Conservation (phyloP, 2,329 filamentous ascomycete species). For the Elsinoe necatrix region DNA sequence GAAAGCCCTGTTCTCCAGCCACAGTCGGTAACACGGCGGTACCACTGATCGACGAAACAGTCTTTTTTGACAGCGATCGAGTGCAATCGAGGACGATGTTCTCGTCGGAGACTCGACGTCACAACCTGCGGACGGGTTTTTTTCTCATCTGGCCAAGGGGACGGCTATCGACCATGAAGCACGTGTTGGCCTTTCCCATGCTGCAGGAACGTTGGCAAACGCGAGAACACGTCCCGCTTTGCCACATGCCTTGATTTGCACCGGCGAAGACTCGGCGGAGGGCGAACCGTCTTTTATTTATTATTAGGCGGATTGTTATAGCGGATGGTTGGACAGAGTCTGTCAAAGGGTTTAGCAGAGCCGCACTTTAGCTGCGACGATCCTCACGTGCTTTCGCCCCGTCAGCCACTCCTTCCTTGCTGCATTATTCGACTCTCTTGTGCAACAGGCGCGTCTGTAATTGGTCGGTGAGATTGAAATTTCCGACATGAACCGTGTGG, state of each 20-base stretch:
- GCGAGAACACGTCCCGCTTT: too few species aligned
- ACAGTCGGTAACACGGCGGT: background rate
- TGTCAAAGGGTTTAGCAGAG: background rate
- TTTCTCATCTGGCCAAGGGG: background rate
- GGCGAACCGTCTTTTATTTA: too few species aligned
- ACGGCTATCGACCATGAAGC: background rate
- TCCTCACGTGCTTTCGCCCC: background rate
- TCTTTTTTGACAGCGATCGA: background rate
- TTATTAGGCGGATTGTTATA: too few species aligned
- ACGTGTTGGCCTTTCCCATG: too few species aligned
- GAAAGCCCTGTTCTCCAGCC: background rate
- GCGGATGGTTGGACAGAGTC: too few species aligned
- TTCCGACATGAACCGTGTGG: background rate
- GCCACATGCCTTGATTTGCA: background rate
- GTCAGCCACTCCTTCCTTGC: background rate
- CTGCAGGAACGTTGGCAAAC: background rate
- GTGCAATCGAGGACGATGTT: background rate
- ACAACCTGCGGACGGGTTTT: background rate
- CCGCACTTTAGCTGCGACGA: background rate
- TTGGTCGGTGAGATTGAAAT: too few species aligned
- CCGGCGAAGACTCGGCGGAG: background rate
- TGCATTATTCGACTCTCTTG: too few species aligned
- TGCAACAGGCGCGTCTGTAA: too few species aligned
- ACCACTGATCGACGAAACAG: background rate
- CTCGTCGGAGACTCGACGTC: background rate